phyloP scores from a whole-genome alignment of 1,284 basidiomycete genomes.

The Cryptococcus deneoformans region DNA sequence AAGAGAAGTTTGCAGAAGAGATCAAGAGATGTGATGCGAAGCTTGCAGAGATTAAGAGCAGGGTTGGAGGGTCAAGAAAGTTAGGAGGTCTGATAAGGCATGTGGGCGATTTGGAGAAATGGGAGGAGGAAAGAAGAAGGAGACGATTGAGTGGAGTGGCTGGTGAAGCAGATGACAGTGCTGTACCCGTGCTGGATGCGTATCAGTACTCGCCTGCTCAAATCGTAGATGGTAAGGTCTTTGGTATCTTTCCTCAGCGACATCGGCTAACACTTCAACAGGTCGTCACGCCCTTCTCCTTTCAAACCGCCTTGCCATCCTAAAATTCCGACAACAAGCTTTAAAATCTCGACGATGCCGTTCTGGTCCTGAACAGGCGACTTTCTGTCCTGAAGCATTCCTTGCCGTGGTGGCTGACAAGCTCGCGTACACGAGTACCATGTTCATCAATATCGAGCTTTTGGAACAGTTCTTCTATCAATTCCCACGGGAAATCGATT shows the following conservation, averaged over 20 bases:
- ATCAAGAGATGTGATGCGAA: slow-evolving; percentile 79
- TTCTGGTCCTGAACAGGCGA: slow-evolving; percentile 76
- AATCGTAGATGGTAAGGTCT: slow-evolving; percentile 73
- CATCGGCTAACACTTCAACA: slow-evolving; percentile 38
- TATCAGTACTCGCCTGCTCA: slow-evolving; percentile 90
- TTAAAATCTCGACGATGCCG: slow-evolving; percentile 86
- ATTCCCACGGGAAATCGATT: slow-evolving; percentile 98
- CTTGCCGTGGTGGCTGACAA: slow-evolving; percentile 96
- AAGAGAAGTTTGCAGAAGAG: slow-evolving; percentile 81
- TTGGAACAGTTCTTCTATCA: slow-evolving; percentile 99
- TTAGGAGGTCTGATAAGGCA: slow-evolving; percentile 75
- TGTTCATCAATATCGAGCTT: slow-evolving; percentile 99
- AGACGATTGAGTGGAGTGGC: slow-evolving; percentile 41
- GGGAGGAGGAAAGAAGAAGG: slow-evolving; percentile 63
- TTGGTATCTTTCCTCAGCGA: not conserved
- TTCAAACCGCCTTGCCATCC: slow-evolving; percentile 71
- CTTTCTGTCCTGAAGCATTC: slow-evolving; percentile 95
- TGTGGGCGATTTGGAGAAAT: slow-evolving; percentile 78
- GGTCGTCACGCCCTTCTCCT: slow-evolving; percentile 91
- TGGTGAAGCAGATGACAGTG: slow-evolving; percentile 44
- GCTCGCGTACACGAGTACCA: slow-evolving; percentile 89
- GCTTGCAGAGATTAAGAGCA: slow-evolving; percentile 76
- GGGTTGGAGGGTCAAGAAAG: slow-evolving; percentile 79
- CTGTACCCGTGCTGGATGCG: slow-evolving; percentile 58
- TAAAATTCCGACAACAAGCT: slow-evolving; percentile 78